Percentiles rank a stretch among this genome's conserved stretches.
These are phyloP conservation scores for Neoboletus subvelutipes DNA, from an alignment of 768 basidiomycete species.

Conservation along the genomic window DNA sequence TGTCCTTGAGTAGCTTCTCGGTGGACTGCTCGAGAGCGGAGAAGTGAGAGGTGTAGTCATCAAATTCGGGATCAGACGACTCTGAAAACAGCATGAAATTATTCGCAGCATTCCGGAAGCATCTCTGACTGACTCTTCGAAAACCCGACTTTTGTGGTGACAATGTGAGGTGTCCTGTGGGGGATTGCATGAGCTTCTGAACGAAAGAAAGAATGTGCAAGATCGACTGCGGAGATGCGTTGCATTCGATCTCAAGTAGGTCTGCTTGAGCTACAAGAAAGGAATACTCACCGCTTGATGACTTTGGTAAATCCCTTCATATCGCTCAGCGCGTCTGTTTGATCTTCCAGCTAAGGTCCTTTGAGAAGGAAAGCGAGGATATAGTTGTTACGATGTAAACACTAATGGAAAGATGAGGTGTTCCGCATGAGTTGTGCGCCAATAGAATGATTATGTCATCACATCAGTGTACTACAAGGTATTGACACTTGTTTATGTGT, in stretches of 20 bases:
- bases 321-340: slow-evolving; percentile 16
- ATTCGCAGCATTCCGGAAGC: background rate
- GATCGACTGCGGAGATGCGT: slow-evolving; percentile 7
- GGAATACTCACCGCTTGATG: slow-evolving; percentile 59
- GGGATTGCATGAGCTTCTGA: slow-evolving; percentile 5
- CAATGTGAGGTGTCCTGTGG: slow-evolving; percentile 82
- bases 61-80: slow-evolving; percentile 86
- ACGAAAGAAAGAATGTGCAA: background rate
- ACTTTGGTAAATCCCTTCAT: slow-evolving; percentile 89
- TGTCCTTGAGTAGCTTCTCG: slow-evolving; percentile 92
- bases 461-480: background rate
- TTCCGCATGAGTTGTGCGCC: background rate
- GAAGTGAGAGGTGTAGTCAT: slow-evolving; percentile 83
- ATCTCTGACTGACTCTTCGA: slow-evolving; percentile 71
- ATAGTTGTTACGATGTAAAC: background rate
- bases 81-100: slow-evolving; percentile 39
- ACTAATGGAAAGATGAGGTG: slow-evolving; percentile 1
- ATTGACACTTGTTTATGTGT: too few relatives aligned
- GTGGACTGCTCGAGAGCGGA: slow-evolving; percentile 71
- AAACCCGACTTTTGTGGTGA: slow-evolving; percentile 88
- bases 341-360: background rate
- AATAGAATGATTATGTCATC: slow-evolving; percentile 23
- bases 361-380: background rate
- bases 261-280: background rate
- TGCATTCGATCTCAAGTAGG: background rate